Conservation (phyloP, 495 filamentous ascomycete species). For the Penicillium goetzii region DNA sequence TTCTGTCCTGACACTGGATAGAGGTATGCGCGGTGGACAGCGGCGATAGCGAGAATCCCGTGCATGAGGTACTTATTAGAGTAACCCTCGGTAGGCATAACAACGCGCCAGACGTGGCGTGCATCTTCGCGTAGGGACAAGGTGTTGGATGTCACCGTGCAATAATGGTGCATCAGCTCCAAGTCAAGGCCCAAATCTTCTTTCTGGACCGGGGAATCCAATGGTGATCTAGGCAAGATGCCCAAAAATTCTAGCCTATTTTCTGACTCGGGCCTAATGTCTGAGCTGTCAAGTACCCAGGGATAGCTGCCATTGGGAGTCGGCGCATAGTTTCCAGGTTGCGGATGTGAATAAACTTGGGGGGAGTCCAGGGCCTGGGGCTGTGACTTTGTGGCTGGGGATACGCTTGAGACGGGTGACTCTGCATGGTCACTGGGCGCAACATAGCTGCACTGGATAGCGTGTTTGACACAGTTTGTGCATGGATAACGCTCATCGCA, state of each 20-base stretch:
- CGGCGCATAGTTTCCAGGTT: slow-evolving; percentile 7
- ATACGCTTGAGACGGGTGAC: slow-evolving; percentile 13
- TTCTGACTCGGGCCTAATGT: slow-evolving; percentile 11
- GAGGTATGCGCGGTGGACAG: slow-evolving; percentile 40
- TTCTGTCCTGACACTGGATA: slow-evolving; percentile 11
- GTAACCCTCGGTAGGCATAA: slow-evolving; percentile 42
- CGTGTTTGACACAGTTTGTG: slow-evolving; percentile 33
- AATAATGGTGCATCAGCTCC: slow-evolving; percentile 43
- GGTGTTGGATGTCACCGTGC: slow-evolving; percentile 32
- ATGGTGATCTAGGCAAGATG: slow-evolving; percentile 13
- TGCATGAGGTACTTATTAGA: slow-evolving; percentile 45
- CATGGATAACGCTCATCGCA: slow-evolving; percentile 35
- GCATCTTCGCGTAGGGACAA: slow-evolving; percentile 29
- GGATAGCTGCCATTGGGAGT: slow-evolving; percentile 7
- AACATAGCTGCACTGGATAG: slow-evolving; percentile 26
- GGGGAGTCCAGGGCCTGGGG: not conserved
- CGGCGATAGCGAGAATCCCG: slow-evolving; percentile 44
- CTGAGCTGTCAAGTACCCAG: not conserved
- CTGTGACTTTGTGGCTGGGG: slow-evolving; percentile 13
- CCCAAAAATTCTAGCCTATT: slow-evolving; percentile 20
- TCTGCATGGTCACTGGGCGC: slow-evolving; percentile 2
- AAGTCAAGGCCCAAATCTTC: slow-evolving; percentile 35
- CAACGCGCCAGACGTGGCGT: slow-evolving; percentile 37
- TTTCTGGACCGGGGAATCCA: slow-evolving; percentile 1
- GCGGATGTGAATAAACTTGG: slow-evolving; percentile 2